Conservation (phyloP, 352 stramenopile species). For the Halophytophthora polymorphica region DNA sequence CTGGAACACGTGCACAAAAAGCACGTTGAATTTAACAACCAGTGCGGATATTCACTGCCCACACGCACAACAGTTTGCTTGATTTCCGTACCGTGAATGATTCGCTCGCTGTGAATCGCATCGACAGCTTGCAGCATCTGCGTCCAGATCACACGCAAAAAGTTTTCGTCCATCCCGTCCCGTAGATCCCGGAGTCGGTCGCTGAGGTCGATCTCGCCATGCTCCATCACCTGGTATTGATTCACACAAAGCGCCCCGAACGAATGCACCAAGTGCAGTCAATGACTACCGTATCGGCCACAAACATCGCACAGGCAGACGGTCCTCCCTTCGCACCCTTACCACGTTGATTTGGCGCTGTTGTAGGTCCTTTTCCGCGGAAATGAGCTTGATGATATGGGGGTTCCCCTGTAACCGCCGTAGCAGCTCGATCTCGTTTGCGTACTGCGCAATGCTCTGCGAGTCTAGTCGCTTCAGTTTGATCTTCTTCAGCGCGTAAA, state of each 20-base stretch:
- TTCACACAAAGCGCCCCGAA: background rate
- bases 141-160: constrained; percentile 97
- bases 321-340: constrained; percentile 2
- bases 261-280: background rate
- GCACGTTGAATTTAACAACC: constrained; percentile 9
- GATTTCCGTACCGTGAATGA: constrained; percentile 83
- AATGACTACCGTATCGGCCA: too few relatives aligned
- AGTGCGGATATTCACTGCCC: background rate
- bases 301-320: background rate
- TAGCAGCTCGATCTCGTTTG: constrained; percentile 97
- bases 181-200: constrained; percentile 85
- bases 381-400: constrained; percentile 95
- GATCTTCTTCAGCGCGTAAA: constrained; percentile 98
- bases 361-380: constrained; percentile 90
- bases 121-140: constrained; percentile 98
- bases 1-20: constrained; percentile 19
- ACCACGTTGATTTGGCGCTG: constrained; percentile 74
- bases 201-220: constrained; percentile 97
- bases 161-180: constrained; percentile 93
- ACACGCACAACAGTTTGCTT: background rate
- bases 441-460: constrained; percentile 92
- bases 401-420: constrained; percentile 91
- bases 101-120: constrained; percentile 94
- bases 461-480: constrained; percentile 92
- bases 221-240: constrained; percentile 92